phyloP scores from a whole-genome alignment of 176 grass and related monocot species.

The Aegilops longissima region DNA sequence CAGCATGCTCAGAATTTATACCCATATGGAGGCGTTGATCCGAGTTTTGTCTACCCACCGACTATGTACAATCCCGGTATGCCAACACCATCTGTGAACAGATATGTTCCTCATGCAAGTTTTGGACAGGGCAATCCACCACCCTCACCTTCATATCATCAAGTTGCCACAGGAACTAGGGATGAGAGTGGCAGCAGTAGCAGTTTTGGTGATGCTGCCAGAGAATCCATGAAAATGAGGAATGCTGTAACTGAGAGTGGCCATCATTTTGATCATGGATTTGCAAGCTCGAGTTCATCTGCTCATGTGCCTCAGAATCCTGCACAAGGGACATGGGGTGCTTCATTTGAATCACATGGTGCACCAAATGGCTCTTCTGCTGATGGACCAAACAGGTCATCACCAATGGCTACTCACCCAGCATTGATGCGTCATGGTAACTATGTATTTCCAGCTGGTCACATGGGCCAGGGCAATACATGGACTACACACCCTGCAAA shows the following conservation, averaged over 20 bases:
- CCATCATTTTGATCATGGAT: conserved; percentile 42
- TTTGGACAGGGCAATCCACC: conserved; percentile 37
- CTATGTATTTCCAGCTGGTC: conserved; percentile 39
- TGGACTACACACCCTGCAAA: conserved; percentile 51
- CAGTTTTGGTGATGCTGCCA: conserved; percentile 35
- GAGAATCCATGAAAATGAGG: conserved; percentile 52
- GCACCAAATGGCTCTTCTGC: conserved; percentile 35
- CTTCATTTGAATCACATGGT: conserved; percentile 40
- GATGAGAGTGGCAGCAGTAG: conserved; percentile 40
- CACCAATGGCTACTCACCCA: conserved; percentile 22
- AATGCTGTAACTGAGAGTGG: conserved; percentile 36
- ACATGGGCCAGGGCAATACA: conserved; percentile 37
- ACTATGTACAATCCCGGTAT: conserved; percentile 44
- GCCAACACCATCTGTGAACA: conserved; percentile 31
- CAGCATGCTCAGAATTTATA: conserved; percentile 41
- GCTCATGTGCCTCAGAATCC: conserved; percentile 37
- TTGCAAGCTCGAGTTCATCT: conserved; percentile 62
- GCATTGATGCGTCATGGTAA: conserved; percentile 42
- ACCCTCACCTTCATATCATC: conserved; percentile 35
- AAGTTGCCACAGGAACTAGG: conserved; percentile 37
- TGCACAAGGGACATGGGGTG: conserved; percentile 36
- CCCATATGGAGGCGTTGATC: conserved; percentile 21
- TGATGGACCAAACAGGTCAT: conserved; percentile 19
- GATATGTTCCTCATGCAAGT: conserved; percentile 39
- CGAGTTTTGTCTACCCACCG: conserved; percentile 31